Percentiles rank a stretch among this genome's conserved stretches.
Conservation (phyloP, 1,284 basidiomycete genomes). For the Leucoagaricus sp. region DNA sequence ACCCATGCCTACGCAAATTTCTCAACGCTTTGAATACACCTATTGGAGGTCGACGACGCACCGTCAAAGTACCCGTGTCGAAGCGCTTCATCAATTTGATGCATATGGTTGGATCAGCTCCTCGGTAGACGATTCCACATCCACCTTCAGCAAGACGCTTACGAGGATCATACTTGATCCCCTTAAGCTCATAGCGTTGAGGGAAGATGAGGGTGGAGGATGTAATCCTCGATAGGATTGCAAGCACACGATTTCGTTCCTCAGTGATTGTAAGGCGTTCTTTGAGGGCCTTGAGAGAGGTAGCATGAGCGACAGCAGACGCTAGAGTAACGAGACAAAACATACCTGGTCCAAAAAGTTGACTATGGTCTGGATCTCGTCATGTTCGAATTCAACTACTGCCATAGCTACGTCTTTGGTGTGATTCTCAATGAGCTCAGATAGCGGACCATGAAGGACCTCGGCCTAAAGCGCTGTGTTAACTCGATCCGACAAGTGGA, state of each 20-base stretch:
- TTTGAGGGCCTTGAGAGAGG: not conserved
- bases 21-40: not conserved
- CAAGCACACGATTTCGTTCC: not conserved
- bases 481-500: not conserved
- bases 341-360: not conserved
- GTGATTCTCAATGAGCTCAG: not conserved
- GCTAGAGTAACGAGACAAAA: not conserved
- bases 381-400: not conserved
- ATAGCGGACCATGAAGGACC: not conserved
- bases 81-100: not conserved
- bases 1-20: not conserved
- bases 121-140: not conserved
- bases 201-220: not conserved
- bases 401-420: not conserved
- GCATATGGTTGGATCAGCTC: not conserved
- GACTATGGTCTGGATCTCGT: not conserved
- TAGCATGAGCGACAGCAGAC: not conserved
- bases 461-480: not conserved
- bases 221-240: not conserved
- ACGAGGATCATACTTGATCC: not conserved
- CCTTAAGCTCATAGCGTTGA: not conserved
- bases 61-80: not conserved
- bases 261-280: not conserved
- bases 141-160: not conserved
- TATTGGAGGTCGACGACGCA: not conserved